Conservation (phyloP, 2,329 filamentous ascomycete genomes). For the Cadophora malorum region DNA sequence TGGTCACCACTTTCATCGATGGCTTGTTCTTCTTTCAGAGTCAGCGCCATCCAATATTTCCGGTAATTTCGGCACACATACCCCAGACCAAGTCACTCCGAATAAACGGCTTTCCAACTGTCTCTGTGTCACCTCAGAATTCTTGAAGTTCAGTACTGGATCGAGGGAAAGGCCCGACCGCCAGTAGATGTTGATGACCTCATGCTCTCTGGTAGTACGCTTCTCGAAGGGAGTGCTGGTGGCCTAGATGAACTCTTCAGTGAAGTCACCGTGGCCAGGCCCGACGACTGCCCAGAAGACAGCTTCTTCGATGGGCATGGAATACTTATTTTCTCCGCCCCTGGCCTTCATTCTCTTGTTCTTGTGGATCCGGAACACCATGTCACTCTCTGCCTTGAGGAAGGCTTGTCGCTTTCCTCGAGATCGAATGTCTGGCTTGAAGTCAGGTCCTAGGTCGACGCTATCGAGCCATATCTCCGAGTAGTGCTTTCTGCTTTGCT, state of each 20-base stretch:
- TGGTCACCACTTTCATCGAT: not conserved
- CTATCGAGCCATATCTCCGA: constrained; percentile 2
- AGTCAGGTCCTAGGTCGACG: constrained; percentile 16
- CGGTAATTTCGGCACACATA: constrained; percentile 2
- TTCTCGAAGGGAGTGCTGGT: constrained; percentile 8
- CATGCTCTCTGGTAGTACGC: constrained; percentile 2
- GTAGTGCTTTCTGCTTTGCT: not conserved
- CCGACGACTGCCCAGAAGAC: constrained; percentile 18
- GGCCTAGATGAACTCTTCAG: constrained; percentile 20
- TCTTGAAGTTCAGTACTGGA: constrained; percentile 14
- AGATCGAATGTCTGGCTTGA: constrained; percentile 13
- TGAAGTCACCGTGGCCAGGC: not conserved
- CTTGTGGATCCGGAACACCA: not conserved
- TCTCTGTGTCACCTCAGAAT: constrained; percentile 7
- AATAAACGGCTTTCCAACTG: constrained; percentile 11
- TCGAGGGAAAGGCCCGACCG: constrained; percentile 17
- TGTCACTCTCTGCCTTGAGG: constrained; percentile 10
- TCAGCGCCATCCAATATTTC: constrained; percentile 4
- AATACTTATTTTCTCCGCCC: not conserved
- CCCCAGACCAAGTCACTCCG: constrained; percentile 13
- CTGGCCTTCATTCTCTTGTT: not conserved
- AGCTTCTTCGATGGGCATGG: not conserved
- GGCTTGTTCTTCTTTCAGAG: not conserved
- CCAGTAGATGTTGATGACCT: constrained; percentile 20
- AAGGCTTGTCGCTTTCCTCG: constrained; percentile 13